These are phyloP conservation scores for Xylaria sp. DNA, from an alignment of 2,329 filamentous ascomycete species.

Conservation along the genomic window DNA sequence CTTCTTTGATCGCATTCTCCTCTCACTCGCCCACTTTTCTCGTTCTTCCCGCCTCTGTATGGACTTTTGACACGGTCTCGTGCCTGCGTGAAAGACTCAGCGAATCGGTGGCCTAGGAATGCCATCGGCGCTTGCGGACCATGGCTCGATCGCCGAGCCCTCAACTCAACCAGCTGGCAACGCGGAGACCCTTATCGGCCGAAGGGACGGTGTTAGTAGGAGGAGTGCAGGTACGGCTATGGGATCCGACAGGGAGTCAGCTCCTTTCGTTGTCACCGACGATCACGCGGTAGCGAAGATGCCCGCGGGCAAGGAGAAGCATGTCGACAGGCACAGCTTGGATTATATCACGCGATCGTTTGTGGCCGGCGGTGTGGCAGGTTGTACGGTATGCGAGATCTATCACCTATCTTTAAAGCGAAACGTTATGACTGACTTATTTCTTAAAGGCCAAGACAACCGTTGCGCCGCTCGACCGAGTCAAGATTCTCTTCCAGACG, in stretches of 20 bases:
- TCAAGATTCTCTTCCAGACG: slow-evolving; percentile 98
- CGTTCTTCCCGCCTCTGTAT: slow-evolving; percentile 6
- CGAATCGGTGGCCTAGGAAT: slow-evolving; percentile 39
- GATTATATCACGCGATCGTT: slow-evolving; percentile 82
- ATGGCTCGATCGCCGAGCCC: slow-evolving; percentile 55
- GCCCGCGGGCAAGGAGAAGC: slow-evolving; percentile 41
- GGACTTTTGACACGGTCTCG: slow-evolving; percentile 8
- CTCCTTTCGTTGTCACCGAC: slow-evolving; percentile 40
- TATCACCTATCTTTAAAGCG: neutral
- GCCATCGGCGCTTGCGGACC: slow-evolving; percentile 49
- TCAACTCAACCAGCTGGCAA: slow-evolving; percentile 37
- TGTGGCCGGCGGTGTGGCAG: slow-evolving; percentile 82
- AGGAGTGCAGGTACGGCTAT: slow-evolving; percentile 22
- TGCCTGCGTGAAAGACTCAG: slow-evolving; percentile 2
- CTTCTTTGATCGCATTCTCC: neutral
- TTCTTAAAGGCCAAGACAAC: slow-evolving; percentile 76
- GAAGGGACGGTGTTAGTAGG: slow-evolving; percentile 29
- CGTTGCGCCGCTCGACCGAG: slow-evolving; percentile 90
- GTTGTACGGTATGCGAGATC: slow-evolving; percentile 70
- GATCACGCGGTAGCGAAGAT: slow-evolving; percentile 37
- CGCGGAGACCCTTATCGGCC: slow-evolving; percentile 24
- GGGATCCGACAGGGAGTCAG: slow-evolving; percentile 22
- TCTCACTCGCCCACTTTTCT: neutral
- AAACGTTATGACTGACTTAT: slow-evolving; percentile 1
- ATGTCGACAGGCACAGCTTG: slow-evolving; percentile 63